Base-by-base conservation (phyloP, 2,329 filamentous ascomycete species). In the Colletotrichum gigasporum region DNA sequence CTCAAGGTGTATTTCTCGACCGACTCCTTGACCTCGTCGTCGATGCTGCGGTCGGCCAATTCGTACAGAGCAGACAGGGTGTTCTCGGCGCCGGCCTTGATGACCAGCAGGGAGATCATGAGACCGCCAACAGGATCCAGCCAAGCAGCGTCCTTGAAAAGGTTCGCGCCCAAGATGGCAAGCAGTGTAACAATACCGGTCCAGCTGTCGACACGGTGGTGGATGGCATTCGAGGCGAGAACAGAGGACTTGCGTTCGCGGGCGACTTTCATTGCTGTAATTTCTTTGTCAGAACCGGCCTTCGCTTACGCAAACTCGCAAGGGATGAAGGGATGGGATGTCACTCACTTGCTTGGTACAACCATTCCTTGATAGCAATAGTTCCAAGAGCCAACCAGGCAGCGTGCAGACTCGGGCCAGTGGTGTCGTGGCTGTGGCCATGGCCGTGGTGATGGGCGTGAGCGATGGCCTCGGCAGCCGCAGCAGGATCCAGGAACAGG, bases 171-270 rank as follows among this genome's bases (percentile, higher is more conserved):
- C 16, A 93, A 88, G 71, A 99, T 97, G 22, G 93, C 95, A 61
- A 91, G 84, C 28, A 98, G 85, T 2, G 96, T 96, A 59, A 98
- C 96, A 71, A 98, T 92, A 69, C 95, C 95, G 2, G 96, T 99
- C 60, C 97, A 85, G 63, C 94, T 97, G 79, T 99, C 96, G 74
- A 99, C 90, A 65, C 96, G 93, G 82, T 98, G 96, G 79, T 99
- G 96, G 69, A 98, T 86, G 63, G 96, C 95, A 74, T 99, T 99
- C 63, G 94, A 97, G 37, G 95, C 94, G 22, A 99, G 88, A 64
- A 99, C 94, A 6, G 94, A 96, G 11, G 95, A 98, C 75, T 97
- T 97, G 76, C 95, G 92, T 79, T 97, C 93, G 71, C 89, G 89
- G 45, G 96, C 96, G 65, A 99, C 89, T 82, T 97, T 98, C 90